Conservation (phyloP, 495 filamentous ascomycete species). For the Aspergillus saccharolyticus region DNA sequence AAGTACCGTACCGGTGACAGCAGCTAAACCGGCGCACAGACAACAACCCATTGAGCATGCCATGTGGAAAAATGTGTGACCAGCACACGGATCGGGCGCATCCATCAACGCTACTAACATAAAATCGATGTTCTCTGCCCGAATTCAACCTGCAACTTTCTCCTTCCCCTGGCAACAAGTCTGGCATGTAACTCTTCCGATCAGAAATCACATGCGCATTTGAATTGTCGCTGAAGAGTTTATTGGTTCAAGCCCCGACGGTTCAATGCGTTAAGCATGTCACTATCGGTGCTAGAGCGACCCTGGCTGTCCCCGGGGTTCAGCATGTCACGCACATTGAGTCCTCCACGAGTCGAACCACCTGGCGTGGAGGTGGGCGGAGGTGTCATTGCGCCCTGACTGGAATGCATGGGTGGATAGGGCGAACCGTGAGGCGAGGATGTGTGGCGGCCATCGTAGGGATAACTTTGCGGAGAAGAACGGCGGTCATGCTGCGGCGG, state of each 20-base stretch:
- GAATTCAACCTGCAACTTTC: slow-evolving; percentile 1
- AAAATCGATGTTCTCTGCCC: neutral
- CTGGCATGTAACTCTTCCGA: neutral
- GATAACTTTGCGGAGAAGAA: slow-evolving; percentile 44
- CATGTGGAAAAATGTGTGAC: slow-evolving; percentile 15
- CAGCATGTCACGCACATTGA: slow-evolving; percentile 52
- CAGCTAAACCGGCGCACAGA: neutral
- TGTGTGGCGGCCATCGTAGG: slow-evolving; percentile 45
- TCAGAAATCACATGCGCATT: neutral
- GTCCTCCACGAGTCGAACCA: slow-evolving; percentile 37
- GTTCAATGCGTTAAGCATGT: slow-evolving; percentile 54
- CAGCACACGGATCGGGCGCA: slow-evolving; percentile 20
- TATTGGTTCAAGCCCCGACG: slow-evolving; percentile 36
- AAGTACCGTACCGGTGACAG: neutral
- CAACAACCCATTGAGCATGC: neutral
- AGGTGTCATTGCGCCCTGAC: slow-evolving; percentile 33
- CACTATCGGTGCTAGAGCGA: slow-evolving; percentile 50
- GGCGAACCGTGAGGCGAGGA: slow-evolving; percentile 48
- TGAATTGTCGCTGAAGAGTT: neutral
- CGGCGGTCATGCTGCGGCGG: slow-evolving; percentile 44
- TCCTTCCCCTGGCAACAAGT: slow-evolving; percentile 4
- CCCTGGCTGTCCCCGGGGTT: slow-evolving; percentile 41
- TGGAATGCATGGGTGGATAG: slow-evolving; percentile 40
- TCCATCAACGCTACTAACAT: slow-evolving; percentile 3
- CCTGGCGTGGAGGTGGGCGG: slow-evolving; percentile 37